Evolutionary conservation across 208 protist genomes (phyloP).

Genomic region (Herpetomonas tarakana): DNA sequence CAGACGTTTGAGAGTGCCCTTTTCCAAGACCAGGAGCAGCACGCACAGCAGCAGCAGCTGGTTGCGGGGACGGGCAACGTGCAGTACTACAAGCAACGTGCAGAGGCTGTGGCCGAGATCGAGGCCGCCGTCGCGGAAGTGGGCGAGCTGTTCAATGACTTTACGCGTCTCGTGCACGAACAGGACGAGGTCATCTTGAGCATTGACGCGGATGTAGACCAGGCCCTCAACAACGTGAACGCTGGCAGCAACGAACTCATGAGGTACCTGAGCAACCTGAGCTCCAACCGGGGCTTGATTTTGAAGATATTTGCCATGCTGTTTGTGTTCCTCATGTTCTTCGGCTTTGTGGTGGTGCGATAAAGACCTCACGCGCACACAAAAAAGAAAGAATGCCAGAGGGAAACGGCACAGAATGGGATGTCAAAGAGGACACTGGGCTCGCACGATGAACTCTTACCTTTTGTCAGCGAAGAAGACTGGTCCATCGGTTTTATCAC

Average conservation of each 20-base stretch:
- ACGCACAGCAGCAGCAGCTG: slow-evolving; percentile 72
- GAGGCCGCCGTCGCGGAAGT: slow-evolving; percentile 90
- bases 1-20: slow-evolving; percentile 86
- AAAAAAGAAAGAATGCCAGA: neutral
- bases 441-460: no score
- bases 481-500: no score
- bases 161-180: slow-evolving; percentile 89
- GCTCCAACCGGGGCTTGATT: slow-evolving; percentile 90
- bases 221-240: slow-evolving; percentile 83
- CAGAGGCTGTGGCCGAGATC: slow-evolving; percentile 82
- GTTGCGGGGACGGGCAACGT: slow-evolving; percentile 46
- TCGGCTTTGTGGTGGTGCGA: slow-evolving; percentile 87
- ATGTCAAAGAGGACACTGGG: no score
- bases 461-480: no score
- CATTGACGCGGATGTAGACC: slow-evolving; percentile 89
- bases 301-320: slow-evolving; percentile 92
- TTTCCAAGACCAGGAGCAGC: slow-evolving; percentile 85
- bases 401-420: neutral
- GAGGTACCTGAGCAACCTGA: slow-evolving; percentile 86
- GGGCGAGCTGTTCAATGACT: slow-evolving; percentile 90
- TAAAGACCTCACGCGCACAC: slow-evolving; percentile 15
- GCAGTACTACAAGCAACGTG: slow-evolving; percentile 83
- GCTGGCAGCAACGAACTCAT: slow-evolving; percentile 91
- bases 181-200: slow-evolving; percentile 89
- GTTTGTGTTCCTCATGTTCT: slow-evolving; percentile 92